Evolutionary conservation across 768 basidiomycete genomes (phyloP).

Genomic region (Suillus weaverae): DNA sequence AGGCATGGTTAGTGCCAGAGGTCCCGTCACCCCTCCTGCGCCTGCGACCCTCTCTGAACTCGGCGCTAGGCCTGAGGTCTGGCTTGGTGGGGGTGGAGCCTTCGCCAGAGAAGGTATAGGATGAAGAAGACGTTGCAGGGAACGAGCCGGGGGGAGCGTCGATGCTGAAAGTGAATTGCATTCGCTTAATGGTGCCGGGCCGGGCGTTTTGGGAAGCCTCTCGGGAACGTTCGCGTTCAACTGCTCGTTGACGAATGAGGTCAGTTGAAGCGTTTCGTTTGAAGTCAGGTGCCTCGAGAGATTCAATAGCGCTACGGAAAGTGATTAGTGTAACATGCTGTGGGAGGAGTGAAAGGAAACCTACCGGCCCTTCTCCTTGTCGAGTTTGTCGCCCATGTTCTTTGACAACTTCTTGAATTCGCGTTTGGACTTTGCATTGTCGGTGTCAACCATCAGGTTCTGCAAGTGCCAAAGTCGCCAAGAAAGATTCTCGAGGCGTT

Average conservation of each 20-base stretch:
- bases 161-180: constrained; percentile 89
- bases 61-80: constrained; percentile 62
- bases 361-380: constrained; percentile 89
- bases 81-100: constrained; percentile 52
- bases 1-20: constrained; percentile 16
- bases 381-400: constrained; percentile 87
- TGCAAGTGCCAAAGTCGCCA: constrained; percentile 94
- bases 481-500: constrained; percentile 87
- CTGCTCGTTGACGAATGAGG: constrained; percentile 77
- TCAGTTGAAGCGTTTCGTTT: constrained; percentile 78
- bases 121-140: constrained; percentile 1
- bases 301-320: constrained; percentile 68
- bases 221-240: constrained; percentile 77
- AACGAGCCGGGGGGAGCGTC: constrained; percentile 51
- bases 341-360: constrained; percentile 30
- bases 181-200: constrained; percentile 77
- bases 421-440: constrained; percentile 83
- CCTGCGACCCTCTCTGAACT: constrained; percentile 53
- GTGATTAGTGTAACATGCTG: constrained; percentile 19
- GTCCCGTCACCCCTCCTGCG: constrained; percentile 35
- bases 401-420: constrained; percentile 90
- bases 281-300: constrained; percentile 82
- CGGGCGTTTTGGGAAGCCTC: constrained; percentile 62
- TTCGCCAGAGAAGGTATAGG: constrained; percentile 7
- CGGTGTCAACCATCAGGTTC: constrained; percentile 87